A percentile compares a stretch with the other conserved stretches of the same genome.
These are phyloP conservation scores for Escallonia rubra DNA, from an alignment of 129 eudicot species.

Conservation along the genomic window DNA sequence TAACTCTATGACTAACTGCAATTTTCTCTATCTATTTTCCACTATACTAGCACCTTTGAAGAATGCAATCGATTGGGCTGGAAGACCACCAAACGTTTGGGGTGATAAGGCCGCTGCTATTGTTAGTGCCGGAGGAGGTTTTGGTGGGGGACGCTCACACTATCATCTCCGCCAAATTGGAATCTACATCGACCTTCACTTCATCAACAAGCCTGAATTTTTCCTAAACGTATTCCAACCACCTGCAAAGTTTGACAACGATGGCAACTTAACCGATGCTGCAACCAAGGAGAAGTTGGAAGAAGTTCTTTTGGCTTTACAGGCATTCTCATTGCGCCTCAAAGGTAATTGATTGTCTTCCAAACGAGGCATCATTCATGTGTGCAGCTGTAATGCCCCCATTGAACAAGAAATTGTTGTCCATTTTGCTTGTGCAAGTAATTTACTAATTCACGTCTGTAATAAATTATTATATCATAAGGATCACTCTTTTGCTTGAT, in stretches of 20 bases:
- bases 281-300: conserved; percentile 40
- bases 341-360: conserved; percentile 8
- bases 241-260: conserved; percentile 65
- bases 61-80: conserved; percentile 92
- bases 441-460: too few species aligned
- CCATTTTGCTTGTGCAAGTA: too few species aligned
- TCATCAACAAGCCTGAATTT: conserved; percentile 81
- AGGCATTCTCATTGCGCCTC: conserved; percentile 50
- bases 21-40: conserved; percentile 4
- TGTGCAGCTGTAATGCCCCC: too few species aligned
- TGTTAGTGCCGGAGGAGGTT: conserved; percentile 64
- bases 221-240: conserved; percentile 40
- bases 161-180: conserved; percentile 84
- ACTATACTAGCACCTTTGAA: conserved; percentile 51
- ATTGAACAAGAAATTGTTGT: too few species aligned
- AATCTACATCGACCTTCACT: conserved; percentile 66
- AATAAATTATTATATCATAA: too few species aligned
- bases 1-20: neutral
- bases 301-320: conserved; percentile 40
- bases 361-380: too few species aligned
- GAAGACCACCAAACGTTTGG: conserved; percentile 86
- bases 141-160: conserved; percentile 66
- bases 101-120: conserved; percentile 84
- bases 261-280: conserved; percentile 60
- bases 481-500: too few species aligned